These are phyloP conservation scores for Aspergillus aculeatinus DNA, from an alignment of 2,329 filamentous ascomycete species.

Conservation along the genomic window DNA sequence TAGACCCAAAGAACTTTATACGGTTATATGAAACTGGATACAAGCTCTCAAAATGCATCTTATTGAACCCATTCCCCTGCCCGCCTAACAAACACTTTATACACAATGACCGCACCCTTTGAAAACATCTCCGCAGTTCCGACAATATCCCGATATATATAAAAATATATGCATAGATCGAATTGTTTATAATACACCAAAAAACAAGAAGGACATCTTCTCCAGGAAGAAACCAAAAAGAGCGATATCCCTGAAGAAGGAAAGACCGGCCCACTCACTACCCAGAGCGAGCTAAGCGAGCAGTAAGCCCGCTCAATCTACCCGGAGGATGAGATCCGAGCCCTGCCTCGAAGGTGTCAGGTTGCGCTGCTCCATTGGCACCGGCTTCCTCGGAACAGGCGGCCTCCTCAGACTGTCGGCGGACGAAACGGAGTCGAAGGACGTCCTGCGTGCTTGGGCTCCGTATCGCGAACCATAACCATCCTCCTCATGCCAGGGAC, in stretches of 20 bases:
- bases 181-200: background rate
- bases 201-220: background rate
- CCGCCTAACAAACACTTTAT: too few relatives aligned
- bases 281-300: background rate
- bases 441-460: slow-evolving; percentile 2
- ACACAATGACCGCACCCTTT: too few relatives aligned
- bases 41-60: too few relatives aligned
- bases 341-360: slow-evolving; percentile 33
- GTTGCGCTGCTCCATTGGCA: slow-evolving; percentile 29
- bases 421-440: slow-evolving; percentile 9
- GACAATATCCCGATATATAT: background rate
- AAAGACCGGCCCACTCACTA: background rate
- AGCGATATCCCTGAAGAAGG: slow-evolving; percentile 1
- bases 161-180: background rate
- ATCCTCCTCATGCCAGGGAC: slow-evolving; percentile 28
- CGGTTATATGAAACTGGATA: too few relatives aligned
- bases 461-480: slow-evolving; percentile 2
- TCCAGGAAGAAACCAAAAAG: background rate
- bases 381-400: slow-evolving; percentile 25
- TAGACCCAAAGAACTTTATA: too few relatives aligned
- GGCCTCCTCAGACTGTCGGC: slow-evolving; percentile 5
- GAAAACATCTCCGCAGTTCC: background rate
- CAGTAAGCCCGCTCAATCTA: slow-evolving; percentile 24
- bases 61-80: too few relatives aligned
- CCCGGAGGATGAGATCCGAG: slow-evolving; percentile 32